Conservation (phyloP, 2,329 filamentous ascomycete species). For the Alternaria gansuensis region DNA sequence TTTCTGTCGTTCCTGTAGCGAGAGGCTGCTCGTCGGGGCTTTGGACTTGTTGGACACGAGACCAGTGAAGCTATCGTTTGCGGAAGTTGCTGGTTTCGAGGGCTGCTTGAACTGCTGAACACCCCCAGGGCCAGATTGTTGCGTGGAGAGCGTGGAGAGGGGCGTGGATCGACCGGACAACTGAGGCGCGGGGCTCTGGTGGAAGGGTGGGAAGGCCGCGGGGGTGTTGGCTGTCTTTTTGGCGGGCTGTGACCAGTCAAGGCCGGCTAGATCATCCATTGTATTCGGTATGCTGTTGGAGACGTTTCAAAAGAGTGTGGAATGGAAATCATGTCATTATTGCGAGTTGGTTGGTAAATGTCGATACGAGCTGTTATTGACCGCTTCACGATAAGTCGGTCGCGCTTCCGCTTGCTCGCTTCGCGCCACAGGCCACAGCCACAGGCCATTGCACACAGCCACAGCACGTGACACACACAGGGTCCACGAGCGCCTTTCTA, state of each 20-base stretch:
- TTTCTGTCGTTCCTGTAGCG: slow-evolving; percentile 70
- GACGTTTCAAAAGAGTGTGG: slow-evolving; percentile 15
- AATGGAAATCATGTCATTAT: slow-evolving; percentile 37
- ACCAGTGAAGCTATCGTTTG: slow-evolving; percentile 78
- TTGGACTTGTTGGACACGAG: slow-evolving; percentile 68
- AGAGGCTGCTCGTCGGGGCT: slow-evolving; percentile 73
- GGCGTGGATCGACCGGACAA: slow-evolving; percentile 54
- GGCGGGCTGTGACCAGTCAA: slow-evolving; percentile 57
- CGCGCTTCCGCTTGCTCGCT: slow-evolving; percentile 23
- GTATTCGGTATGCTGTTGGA: slow-evolving; percentile 42
- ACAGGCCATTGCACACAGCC: slow-evolving; percentile 10
- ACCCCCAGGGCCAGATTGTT: slow-evolving; percentile 54
- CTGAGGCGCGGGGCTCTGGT: slow-evolving; percentile 51
- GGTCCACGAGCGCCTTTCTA: neutral
- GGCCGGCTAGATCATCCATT: slow-evolving; percentile 61
- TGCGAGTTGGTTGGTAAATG: slow-evolving; percentile 12
- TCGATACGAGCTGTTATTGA: slow-evolving; percentile 10
- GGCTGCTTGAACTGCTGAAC: slow-evolving; percentile 57
- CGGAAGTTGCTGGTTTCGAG: slow-evolving; percentile 62
- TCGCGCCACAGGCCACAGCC: slow-evolving; percentile 25
- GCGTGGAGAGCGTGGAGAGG: slow-evolving; percentile 49
- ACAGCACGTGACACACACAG: slow-evolving; percentile 25
- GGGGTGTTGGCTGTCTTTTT: slow-evolving; percentile 41
- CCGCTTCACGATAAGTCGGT: slow-evolving; percentile 15
- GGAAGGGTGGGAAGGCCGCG: slow-evolving; percentile 47